phyloP scores from a whole-genome alignment of 257 asterid genomes.

The Echium plantagineum region DNA sequence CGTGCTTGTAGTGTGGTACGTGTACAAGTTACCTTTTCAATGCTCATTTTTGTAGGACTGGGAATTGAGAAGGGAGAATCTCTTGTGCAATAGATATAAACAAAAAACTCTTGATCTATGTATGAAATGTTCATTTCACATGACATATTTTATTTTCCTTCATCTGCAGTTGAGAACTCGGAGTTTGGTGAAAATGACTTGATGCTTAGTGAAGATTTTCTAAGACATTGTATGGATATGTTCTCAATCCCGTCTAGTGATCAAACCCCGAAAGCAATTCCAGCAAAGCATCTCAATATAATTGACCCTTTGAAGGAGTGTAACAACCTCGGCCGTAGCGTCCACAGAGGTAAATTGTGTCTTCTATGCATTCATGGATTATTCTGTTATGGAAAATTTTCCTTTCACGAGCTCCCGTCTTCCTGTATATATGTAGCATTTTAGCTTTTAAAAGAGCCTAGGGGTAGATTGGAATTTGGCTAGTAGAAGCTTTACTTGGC shows the following conservation, averaged over 20 bases:
- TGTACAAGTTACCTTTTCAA: no score
- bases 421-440: neutral
- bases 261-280: constrained; percentile 36
- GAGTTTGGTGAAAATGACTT: constrained; percentile 22
- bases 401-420: neutral
- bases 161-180: constrained; percentile 48
- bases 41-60: no score
- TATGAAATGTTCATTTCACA: neutral
- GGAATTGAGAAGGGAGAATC: neutral
- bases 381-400: constrained; percentile 4
- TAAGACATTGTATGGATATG: constrained; percentile 44
- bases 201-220: constrained; percentile 50
- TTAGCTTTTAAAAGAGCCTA: neutral
- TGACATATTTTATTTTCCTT: neutral
- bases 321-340: constrained; percentile 94
- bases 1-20: no score
- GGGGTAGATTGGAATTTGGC: no score
- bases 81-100: neutral
- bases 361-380: constrained; percentile 5
- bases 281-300: constrained; percentile 55
- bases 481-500: neutral
- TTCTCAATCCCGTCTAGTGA: constrained; percentile 41
- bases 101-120: neutral
- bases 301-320: constrained; percentile 72
- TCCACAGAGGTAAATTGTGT: constrained; percentile 51